phyloP scores from a whole-genome alignment of 2,329 filamentous ascomycete genomes.

The Aspergillus awamori region DNA sequence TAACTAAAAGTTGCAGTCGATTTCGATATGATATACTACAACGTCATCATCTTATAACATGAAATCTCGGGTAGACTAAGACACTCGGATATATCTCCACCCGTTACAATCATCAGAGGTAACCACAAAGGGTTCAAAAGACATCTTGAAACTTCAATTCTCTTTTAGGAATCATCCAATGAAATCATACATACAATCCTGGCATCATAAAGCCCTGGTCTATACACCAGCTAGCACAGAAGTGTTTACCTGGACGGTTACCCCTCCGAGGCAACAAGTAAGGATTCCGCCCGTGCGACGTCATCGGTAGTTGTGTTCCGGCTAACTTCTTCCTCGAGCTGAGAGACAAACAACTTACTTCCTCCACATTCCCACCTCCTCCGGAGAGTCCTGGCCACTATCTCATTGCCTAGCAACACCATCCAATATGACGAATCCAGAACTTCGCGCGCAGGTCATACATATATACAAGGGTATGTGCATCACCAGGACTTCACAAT shows the following conservation, averaged over 20 bases:
- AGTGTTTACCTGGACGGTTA: background rate
- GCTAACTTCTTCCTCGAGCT: background rate
- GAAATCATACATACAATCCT: too few species aligned
- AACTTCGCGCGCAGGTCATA: conserved; percentile 77
- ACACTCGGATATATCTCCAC: too few species aligned
- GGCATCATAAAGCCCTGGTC: background rate
- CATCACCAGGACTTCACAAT: too few species aligned
- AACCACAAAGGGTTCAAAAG: too few species aligned
- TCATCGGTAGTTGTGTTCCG: conserved; percentile 6
- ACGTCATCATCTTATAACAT: too few species aligned
- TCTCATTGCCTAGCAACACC: conserved; percentile 8
- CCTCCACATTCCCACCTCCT: background rate
- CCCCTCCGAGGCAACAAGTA: background rate
- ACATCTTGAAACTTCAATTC: too few species aligned
- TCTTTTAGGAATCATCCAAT: too few species aligned
- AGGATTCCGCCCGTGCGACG: conserved; percentile 9
- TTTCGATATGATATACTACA: too few species aligned
- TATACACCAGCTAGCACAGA: background rate
- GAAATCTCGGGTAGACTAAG: too few species aligned
- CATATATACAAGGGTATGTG: conserved; percentile 79
- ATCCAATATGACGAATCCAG: conserved; percentile 50
- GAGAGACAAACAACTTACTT: conserved; percentile 11
- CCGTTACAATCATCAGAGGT: too few species aligned
- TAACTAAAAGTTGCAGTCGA: too few species aligned
- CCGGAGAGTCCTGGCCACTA: background rate